Evolutionary conservation across 2,329 filamentous ascomycete species (phyloP), one percentile per base, ranked within the genome.

Genomic region (Nakataea oryzae): DNA sequence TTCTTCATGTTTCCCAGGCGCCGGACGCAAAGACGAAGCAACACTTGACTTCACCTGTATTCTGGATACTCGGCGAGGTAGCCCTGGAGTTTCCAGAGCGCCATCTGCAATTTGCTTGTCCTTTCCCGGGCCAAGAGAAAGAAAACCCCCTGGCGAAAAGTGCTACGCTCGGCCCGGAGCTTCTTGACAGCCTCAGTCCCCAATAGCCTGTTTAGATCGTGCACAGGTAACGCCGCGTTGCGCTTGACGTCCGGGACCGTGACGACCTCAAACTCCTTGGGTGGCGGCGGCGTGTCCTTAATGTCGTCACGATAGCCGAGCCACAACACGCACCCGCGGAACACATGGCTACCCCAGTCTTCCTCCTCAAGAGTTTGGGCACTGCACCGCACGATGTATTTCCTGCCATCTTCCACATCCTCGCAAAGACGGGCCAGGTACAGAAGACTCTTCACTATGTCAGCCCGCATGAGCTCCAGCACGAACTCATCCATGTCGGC

Each of bases 81-180:
- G 1, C 82, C 83, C 64, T 86, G 81, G 11, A 87, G 69, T 64
- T 79, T 81, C 84, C 84, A 87, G 9, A 87, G 73, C 61, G 78
- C 74, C 62, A 78, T 62, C 69, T 84, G 81, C 57, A 84, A 59
- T 17, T 74, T 70, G 27, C 75, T 69, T 9, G 78, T 80, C 50
- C 74, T 71, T 64, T 67, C 72, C 66, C 72, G 74, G 64, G 72
- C 74, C 61, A 84, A 67, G 63, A 84, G 72, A 61, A 78, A 74
- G 26, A 80, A 70, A 11, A 70, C 74, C 2, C 74, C 74, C 0
- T 76, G 69, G 3, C 66, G 67, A 27, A 80, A 74, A 27, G 74
- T 63, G 0, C 62, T 50, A 1, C 75, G 70, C 29, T 73, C 69
- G 1, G 68, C 34, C 58, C 67, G 73, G 24, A 87, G 63, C 34